These are phyloP conservation scores for Tetradesmus obliquus DNA, from an alignment of 139 green algal species.

Conservation along the genomic window DNA sequence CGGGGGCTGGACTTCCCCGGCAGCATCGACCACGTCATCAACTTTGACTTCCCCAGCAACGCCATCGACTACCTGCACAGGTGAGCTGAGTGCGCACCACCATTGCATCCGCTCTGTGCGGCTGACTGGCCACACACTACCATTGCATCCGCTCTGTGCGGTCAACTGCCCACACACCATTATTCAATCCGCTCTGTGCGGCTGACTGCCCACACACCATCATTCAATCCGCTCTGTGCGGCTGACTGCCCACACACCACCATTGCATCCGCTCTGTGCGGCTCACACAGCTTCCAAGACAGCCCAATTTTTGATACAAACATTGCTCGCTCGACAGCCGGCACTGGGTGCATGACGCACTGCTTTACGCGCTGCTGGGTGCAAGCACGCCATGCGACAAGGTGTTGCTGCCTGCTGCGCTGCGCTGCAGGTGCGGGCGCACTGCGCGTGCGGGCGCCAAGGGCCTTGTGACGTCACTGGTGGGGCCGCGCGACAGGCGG, in stretches of 20 bases:
- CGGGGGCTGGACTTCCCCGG: constrained; percentile 94
- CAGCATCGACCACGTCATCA: constrained; percentile 95
- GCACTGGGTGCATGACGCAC: not conserved
- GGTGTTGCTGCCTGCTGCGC: not conserved
- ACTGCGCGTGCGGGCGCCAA: constrained; percentile 86
- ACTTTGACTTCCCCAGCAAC: constrained; percentile 96
- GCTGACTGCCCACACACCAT: too few relatives aligned
- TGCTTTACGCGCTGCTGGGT: not conserved
- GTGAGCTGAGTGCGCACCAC: not conserved
- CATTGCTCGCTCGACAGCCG: not conserved
- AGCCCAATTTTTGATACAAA: too few relatives aligned
- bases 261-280: too few relatives aligned
- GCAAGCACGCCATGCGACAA: not conserved
- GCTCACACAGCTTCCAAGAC: too few relatives aligned
- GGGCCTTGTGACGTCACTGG: constrained; percentile 78
- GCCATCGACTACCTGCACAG: constrained; percentile 94
- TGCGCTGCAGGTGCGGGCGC: constrained; percentile 63
- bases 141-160: too few relatives aligned
- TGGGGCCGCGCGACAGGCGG: constrained; percentile 76
- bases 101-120: too few relatives aligned
- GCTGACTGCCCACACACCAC: too few relatives aligned
- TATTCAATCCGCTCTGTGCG: too few relatives aligned
- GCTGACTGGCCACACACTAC: too few relatives aligned
- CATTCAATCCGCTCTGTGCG: too few relatives aligned
- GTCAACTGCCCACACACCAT: too few relatives aligned